phyloP scores from a whole-genome alignment of 306 rosid species.

The Luffa acutangula region DNA sequence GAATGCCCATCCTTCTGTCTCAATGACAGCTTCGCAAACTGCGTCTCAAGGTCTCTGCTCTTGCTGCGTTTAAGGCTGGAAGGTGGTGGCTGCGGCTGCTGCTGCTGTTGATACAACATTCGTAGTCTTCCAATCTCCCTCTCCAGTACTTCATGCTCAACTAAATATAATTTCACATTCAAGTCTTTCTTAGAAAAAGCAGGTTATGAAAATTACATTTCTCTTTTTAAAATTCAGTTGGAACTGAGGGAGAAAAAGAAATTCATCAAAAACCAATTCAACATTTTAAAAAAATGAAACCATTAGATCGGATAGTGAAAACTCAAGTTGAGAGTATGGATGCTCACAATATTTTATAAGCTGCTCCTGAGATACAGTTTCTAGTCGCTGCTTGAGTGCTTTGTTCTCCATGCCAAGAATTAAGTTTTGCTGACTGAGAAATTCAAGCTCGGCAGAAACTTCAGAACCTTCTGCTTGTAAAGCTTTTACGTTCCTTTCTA shows the following conservation, averaged over 20 bases:
- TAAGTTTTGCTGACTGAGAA: conserved; percentile 61
- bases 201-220: neutral
- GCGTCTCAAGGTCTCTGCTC: conserved; percentile 92
- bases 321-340: conserved; percentile 7
- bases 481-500: conserved; percentile 61
- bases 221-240: neutral
- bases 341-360: conserved; percentile 60
- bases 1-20: conserved; percentile 71
- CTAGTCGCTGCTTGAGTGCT: conserved; percentile 61
- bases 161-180: conserved; percentile 8
- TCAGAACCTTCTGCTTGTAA: conserved; percentile 63
- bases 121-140: conserved; percentile 32
- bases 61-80: conserved; percentile 65
- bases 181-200: neutral
- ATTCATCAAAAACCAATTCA: neutral
- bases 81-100: conserved; percentile 29
- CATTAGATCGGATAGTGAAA: neutral
- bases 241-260: neutral
- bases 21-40: conserved; percentile 74
- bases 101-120: conserved; percentile 22
- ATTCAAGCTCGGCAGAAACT: conserved; percentile 64
- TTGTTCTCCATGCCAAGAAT: conserved; percentile 71
- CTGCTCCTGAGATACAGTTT: conserved; percentile 59
- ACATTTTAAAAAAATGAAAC: neutral
- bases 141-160: conserved; percentile 51